A percentile compares a stretch with the other conserved stretches of the same genome.
phyloP scores from a whole-genome alignment of 2,329 filamentous ascomycete species.

The Teratosphaeriaceae sp. region DNA sequence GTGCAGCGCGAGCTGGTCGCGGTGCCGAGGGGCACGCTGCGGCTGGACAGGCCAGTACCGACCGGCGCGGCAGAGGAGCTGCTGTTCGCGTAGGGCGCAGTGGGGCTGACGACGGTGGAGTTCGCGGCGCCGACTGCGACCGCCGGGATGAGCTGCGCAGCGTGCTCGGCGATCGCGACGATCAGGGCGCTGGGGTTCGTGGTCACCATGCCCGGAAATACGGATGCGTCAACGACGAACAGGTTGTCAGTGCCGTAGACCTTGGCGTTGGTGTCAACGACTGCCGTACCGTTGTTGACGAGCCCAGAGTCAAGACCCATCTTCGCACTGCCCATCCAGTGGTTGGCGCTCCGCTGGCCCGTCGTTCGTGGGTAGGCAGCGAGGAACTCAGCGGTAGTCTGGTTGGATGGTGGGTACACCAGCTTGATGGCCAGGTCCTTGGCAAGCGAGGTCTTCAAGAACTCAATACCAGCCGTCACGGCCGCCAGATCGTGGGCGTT shows the following conservation, averaged over 20 bases:
- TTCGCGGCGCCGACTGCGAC: conserved; percentile 16
- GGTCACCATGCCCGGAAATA: conserved; percentile 63
- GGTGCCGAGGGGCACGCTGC: not conserved
- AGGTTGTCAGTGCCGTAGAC: conserved; percentile 59
- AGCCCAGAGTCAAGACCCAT: conserved; percentile 40
- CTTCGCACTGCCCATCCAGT: conserved; percentile 38
- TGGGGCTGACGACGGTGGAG: conserved; percentile 5
- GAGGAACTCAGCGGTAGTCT: conserved; percentile 48
- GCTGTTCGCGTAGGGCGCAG: conserved; percentile 3
- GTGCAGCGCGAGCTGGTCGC: conserved; percentile 3
- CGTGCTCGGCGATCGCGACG: conserved; percentile 58
- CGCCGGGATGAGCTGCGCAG: conserved; percentile 47
- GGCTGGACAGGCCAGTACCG: not conserved
- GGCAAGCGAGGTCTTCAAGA: conserved; percentile 49
- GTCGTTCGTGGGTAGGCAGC: conserved; percentile 42
- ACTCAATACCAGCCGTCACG: conserved; percentile 59
- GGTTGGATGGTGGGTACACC: conserved; percentile 47
- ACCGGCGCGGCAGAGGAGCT: not conserved
- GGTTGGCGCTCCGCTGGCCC: conserved; percentile 36
- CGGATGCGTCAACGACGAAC: conserved; percentile 61
- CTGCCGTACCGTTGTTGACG: conserved; percentile 34
- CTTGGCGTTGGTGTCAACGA: conserved; percentile 45
- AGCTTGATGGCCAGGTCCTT: conserved; percentile 51
- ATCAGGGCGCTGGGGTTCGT: conserved; percentile 62
- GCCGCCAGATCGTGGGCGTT: conserved; percentile 53